These are phyloP conservation scores for Boechera divaricarpa DNA, from an alignment of 345 rosid genomes.

Conservation along the genomic window DNA sequence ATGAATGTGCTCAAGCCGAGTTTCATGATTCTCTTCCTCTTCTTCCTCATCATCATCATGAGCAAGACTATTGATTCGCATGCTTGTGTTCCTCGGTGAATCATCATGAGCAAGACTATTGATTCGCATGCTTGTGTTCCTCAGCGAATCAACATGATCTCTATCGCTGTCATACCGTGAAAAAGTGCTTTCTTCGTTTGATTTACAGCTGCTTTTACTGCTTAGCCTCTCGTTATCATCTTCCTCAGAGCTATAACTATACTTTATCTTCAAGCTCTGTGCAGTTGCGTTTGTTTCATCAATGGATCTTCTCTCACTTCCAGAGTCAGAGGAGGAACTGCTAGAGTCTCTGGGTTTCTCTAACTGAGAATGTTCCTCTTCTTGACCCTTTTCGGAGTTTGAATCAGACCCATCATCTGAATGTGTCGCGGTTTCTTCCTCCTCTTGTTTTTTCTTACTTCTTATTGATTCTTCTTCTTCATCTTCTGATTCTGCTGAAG, in stretches of 20 bases:
- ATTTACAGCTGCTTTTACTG: conserved; percentile 31
- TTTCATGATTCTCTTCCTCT: conserved; percentile 13
- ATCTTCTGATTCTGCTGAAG: conserved; percentile 32
- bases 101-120: conserved; percentile 32
- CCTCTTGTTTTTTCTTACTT: conserved; percentile 13
- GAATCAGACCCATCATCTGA: conserved; percentile 37
- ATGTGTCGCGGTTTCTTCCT: background rate
- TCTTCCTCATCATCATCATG: conserved; percentile 12
- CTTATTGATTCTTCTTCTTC: conserved; percentile 17
- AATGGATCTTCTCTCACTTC: conserved; percentile 27
- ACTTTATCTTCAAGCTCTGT: conserved; percentile 42
- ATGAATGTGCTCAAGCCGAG: conserved; percentile 35
- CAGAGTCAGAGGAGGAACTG: conserved; percentile 36
- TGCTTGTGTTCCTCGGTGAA: conserved; percentile 27
- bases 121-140: conserved; percentile 28
- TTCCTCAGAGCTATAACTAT: conserved; percentile 45
- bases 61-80: conserved; percentile 20
- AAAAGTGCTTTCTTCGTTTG: conserved; percentile 29
- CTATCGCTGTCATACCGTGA: conserved; percentile 26
- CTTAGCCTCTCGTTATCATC: conserved; percentile 37
- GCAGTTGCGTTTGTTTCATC: conserved; percentile 39
- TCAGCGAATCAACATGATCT: conserved; percentile 22
- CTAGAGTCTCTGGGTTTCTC: conserved; percentile 32
- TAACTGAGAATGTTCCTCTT: conserved; percentile 27
- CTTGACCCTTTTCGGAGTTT: conserved; percentile 22